These are phyloP conservation scores for Polygonum aviculare DNA, from an alignment of 148 eudicot genomes.

Conservation along the genomic window DNA sequence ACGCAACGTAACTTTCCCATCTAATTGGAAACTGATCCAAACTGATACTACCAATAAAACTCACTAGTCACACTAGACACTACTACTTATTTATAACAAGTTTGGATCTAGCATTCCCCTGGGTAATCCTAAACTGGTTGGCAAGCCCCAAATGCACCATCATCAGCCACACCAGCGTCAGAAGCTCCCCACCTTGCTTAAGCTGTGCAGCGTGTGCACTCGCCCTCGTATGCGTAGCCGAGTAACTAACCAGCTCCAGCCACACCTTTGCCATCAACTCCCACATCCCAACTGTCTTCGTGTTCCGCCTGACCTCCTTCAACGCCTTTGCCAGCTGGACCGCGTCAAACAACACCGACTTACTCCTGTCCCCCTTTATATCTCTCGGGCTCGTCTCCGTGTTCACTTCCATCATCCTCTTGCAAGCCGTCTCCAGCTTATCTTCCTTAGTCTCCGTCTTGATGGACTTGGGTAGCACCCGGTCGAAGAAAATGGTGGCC, in stretches of 20 bases:
- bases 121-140: constrained; percentile 4
- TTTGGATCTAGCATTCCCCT: constrained; percentile 6
- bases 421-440: not conserved
- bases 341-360: constrained; percentile 6
- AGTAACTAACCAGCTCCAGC: constrained; percentile 12
- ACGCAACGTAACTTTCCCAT: too few relatives aligned
- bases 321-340: constrained; percentile 5
- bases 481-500: constrained; percentile 2
- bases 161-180: constrained; percentile 11
- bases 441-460: not conserved
- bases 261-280: constrained; percentile 5
- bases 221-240: constrained; percentile 5
- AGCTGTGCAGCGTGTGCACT: not conserved
- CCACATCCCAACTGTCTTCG: not conserved
- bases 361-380: constrained; percentile 7
- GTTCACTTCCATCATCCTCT: not conserved
- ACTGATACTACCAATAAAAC: not conserved
- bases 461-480: not conserved
- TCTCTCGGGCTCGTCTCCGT: not conserved
- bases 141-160: constrained; percentile 12
- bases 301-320: not conserved
- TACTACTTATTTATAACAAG: not conserved
- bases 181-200: constrained; percentile 7
- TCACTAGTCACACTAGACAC: too few relatives aligned
- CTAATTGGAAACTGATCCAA: too few relatives aligned